These are phyloP conservation scores for Zostera marina DNA, from an alignment of 116 monocot genomes.

Conservation along the genomic window DNA sequence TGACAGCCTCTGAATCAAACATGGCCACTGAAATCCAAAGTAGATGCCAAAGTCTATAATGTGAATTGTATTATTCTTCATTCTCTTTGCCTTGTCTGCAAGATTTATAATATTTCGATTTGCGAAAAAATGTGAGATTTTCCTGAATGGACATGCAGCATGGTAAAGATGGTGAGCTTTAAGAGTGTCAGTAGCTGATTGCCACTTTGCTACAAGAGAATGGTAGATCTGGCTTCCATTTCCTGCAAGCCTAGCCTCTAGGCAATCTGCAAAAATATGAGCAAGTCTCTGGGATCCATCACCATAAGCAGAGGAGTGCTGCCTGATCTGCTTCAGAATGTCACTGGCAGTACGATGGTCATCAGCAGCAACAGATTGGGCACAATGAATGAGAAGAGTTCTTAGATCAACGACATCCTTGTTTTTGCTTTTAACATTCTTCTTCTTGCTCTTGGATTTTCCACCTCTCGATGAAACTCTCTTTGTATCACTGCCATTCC, in stretches of 20 bases:
- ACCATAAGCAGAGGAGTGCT: constrained; percentile 38
- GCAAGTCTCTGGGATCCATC: constrained; percentile 73
- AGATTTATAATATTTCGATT: constrained; percentile 51
- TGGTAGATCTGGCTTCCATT: constrained; percentile 60
- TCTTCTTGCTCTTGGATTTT: constrained; percentile 23
- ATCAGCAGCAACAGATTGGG: constrained; percentile 72
- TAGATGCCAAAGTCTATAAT: constrained; percentile 82
- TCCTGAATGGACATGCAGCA: constrained; percentile 70
- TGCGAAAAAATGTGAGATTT: constrained; percentile 43
- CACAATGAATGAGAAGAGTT: constrained; percentile 70
- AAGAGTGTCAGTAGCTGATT: constrained; percentile 31
- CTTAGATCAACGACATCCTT: constrained; percentile 49
- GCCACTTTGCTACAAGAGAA: constrained; percentile 31
- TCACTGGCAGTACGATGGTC: constrained; percentile 43
- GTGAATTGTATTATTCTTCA: constrained; percentile 22
- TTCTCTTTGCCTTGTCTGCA: constrained; percentile 21
- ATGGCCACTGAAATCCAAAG: constrained; percentile 95
- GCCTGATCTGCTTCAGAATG: constrained; percentile 60
- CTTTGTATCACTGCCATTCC: constrained; percentile 1
- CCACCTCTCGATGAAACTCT: constrained; percentile 17
- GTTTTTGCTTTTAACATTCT: constrained; percentile 3
- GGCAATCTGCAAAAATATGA: constrained; percentile 62
- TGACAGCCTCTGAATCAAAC: constrained; percentile 44
- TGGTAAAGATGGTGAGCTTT: constrained; percentile 75
- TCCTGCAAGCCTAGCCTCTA: constrained; percentile 76